A percentile compares a stretch with the other conserved stretches of the same genome.
Evolutionary conservation across 192 early-diverging fungal species (phyloP).

Genomic region (Backusella australiensis): DNA sequence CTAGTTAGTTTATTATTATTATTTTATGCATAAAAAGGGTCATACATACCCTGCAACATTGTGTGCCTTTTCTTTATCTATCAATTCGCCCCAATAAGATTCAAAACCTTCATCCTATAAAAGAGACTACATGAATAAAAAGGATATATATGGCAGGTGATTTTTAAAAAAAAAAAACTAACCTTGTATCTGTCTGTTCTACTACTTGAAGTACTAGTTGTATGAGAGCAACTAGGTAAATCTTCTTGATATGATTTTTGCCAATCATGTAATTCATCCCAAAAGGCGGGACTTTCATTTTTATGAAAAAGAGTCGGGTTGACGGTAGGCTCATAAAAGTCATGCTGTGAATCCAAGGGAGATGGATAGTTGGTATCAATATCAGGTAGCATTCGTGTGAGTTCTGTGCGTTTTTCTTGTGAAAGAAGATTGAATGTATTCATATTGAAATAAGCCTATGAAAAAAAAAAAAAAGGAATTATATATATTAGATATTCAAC

Average conservation of each 20-base stretch:
- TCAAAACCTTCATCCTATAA: constrained; percentile 29
- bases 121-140: neutral
- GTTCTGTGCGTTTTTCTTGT: constrained; percentile 15
- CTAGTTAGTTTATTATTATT: too few species aligned
- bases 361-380: constrained; percentile 5
- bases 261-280: neutral
- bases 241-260: neutral
- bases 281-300: constrained; percentile 6
- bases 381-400: constrained; percentile 14
- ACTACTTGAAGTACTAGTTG: neutral
- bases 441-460: constrained; percentile 18
- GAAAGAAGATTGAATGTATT: constrained; percentile 15
- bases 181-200: constrained; percentile 13
- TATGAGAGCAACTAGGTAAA: too few species aligned
- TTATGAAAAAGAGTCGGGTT: neutral
- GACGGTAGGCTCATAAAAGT: neutral
- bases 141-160: neutral
- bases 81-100: constrained; percentile 29
- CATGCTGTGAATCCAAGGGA: neutral
- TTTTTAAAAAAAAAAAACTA: neutral
- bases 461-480: neutral
- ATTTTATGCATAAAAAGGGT: neutral
- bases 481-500: too few species aligned
- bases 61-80: constrained; percentile 30
- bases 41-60: constrained; percentile 36